These are phyloP conservation scores for Aspergillus cristatus DNA, from an alignment of 495 filamentous ascomycete genomes.

Conservation along the genomic window DNA sequence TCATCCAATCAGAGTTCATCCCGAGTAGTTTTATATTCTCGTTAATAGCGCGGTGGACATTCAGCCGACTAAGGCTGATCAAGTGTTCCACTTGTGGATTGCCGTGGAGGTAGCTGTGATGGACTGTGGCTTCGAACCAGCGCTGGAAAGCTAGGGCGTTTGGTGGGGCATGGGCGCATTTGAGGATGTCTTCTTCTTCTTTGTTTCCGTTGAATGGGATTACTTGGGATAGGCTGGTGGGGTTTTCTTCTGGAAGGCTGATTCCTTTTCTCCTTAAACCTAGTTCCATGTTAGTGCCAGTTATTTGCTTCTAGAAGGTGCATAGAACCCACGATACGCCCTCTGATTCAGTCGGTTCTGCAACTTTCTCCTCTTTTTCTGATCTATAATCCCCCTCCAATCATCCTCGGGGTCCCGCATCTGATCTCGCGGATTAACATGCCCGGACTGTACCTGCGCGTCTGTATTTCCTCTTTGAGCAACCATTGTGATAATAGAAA, in stretches of 20 bases:
- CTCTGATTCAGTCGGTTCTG: constrained; percentile 17
- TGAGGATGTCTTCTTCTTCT: no score
- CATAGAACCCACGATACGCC: constrained; percentile 4
- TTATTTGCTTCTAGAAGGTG: neutral
- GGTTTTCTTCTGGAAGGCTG: neutral
- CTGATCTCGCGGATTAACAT: constrained; percentile 5
- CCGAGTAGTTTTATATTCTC: constrained; percentile 11
- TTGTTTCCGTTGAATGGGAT: no score
- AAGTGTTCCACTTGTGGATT: constrained; percentile 6
- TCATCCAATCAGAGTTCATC: constrained; percentile 6
- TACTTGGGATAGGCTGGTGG: no score
- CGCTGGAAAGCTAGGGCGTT: no score
- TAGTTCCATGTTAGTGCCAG: neutral
- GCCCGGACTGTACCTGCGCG: no score
- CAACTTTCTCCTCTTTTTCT: constrained; percentile 8
- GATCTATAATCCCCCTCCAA: constrained; percentile 13
- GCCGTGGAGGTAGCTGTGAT: constrained; percentile 1
- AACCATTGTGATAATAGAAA: no score
- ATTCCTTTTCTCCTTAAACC: neutral
- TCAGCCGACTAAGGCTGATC: constrained; percentile 5
- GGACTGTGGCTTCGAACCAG: constrained; percentile 3
- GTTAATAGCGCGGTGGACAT: constrained; percentile 10
- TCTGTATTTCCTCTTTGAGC: no score
- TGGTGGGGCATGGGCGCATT: no score
- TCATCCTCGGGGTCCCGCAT: constrained; percentile 7